Conservation (phyloP, 78 protist genomes). For the Protostelium mycophagum region DNA sequence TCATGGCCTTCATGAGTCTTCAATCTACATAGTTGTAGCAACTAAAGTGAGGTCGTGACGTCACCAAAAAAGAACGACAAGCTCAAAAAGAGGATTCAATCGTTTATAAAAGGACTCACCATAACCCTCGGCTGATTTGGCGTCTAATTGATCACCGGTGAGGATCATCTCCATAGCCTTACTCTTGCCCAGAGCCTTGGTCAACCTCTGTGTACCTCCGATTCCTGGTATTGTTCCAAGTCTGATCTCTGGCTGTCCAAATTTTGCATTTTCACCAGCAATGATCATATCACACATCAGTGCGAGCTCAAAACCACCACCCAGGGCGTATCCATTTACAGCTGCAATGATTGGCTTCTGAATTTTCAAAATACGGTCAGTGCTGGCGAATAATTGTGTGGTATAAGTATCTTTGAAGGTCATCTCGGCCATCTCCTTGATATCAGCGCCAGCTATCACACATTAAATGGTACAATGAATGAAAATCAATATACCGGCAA, state of each 20-base stretch:
- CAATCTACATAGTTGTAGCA: too few relatives aligned
- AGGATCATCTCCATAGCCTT: constrained; percentile 93
- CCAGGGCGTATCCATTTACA: constrained; percentile 94
- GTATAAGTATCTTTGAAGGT: constrained; percentile 54
- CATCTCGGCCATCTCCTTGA: constrained; percentile 84
- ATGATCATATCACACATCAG: constrained; percentile 92
- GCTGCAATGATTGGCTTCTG: constrained; percentile 95
- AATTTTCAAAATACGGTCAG: background rate
- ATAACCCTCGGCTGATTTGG: constrained; percentile 52
- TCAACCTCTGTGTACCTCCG: constrained; percentile 95
- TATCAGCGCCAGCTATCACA: constrained; percentile 94
- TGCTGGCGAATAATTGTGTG: constrained; percentile 59
- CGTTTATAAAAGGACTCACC: too few relatives aligned
- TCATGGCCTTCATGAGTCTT: too few relatives aligned
- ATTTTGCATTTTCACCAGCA: constrained; percentile 83
- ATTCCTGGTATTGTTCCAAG: constrained; percentile 97
- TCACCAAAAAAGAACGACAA: too few relatives aligned
- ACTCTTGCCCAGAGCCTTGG: constrained; percentile 91
- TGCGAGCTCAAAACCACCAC: constrained; percentile 98
- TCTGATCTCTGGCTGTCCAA: constrained; percentile 94
- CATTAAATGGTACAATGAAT: background rate
- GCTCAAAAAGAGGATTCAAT: too few relatives aligned
- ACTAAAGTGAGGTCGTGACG: too few relatives aligned
- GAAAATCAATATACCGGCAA: constrained; percentile 67
- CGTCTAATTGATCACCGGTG: constrained; percentile 76